A percentile compares a stretch with the other conserved stretches of the same genome.
These are phyloP conservation scores for Phymatotrichopsis omnivora DNA, from an alignment of 2,329 filamentous ascomycete genomes.

Conservation along the genomic window DNA sequence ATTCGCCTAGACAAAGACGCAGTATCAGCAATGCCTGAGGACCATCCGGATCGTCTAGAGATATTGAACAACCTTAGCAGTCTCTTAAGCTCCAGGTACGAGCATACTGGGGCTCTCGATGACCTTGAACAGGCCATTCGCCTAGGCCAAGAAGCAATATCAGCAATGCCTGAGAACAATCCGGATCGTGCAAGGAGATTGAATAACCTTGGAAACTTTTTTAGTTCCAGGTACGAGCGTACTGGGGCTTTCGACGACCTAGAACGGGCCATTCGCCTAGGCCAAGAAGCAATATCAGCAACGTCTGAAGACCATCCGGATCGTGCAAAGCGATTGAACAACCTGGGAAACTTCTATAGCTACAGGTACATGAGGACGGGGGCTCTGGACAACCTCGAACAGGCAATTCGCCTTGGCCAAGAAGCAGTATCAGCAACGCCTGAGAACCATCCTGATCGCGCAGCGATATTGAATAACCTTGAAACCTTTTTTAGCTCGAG, in stretches of 20 bases:
- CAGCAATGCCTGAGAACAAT: not conserved
- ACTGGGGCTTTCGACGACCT: constrained; percentile 8
- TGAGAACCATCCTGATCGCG: too few species aligned
- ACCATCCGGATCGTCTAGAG: not conserved
- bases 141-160: not conserved
- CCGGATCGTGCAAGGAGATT: not conserved
- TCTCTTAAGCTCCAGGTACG: not conserved
- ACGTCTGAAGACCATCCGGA: not conserved
- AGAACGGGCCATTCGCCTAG: constrained; percentile 7
- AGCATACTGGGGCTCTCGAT: not conserved
- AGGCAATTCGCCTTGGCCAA: too few species aligned
- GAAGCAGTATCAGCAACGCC: too few species aligned
- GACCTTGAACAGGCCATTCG: not conserved
- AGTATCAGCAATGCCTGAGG: not conserved
- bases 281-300: not conserved
- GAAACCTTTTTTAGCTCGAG: not conserved
- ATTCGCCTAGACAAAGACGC: not conserved
- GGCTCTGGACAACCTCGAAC: constrained; percentile 10
- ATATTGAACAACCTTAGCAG: not conserved
- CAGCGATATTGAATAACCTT: too few species aligned
- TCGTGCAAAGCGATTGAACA: not conserved
- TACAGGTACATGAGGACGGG: constrained; percentile 6
- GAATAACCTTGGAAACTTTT: not conserved
- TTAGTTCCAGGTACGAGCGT: not conserved
- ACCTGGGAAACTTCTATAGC: too few species aligned